Evolutionary conservation across 495 filamentous ascomycete species (phyloP).

Genomic region (Xylaria telfairii): DNA sequence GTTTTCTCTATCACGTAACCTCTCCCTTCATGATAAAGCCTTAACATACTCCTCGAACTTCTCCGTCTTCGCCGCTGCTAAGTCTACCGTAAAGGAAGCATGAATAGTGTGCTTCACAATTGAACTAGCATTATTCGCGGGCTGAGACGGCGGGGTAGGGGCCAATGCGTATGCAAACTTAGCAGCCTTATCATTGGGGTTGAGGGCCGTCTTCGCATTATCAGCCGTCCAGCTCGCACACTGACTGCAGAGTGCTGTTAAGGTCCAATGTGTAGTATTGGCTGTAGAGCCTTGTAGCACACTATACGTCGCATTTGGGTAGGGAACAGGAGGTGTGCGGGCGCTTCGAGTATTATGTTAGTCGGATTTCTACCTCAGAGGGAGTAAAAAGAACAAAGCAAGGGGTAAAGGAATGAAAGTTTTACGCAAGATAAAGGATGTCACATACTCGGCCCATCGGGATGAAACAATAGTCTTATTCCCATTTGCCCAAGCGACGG

Average conservation of each 20-base stretch:
- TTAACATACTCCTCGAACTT: slow-evolving; percentile 32
- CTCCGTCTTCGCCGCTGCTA: slow-evolving; percentile 33
- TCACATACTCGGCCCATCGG: slow-evolving; percentile 52
- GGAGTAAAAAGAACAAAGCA: not conserved
- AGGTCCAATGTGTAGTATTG: slow-evolving; percentile 58
- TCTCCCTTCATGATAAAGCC: not conserved
- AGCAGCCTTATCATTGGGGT: slow-evolving; percentile 36
- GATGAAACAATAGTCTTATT: slow-evolving; percentile 48
- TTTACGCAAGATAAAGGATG: not conserved
- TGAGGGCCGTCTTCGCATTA: slow-evolving; percentile 30
- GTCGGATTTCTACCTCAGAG: not conserved
- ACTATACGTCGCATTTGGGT: slow-evolving; percentile 50
- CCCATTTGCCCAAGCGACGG: slow-evolving; percentile 54
- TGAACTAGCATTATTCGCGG: slow-evolving; percentile 29
- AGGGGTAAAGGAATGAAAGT: not conserved
- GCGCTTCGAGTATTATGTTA: slow-evolving; percentile 38
- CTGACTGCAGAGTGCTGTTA: slow-evolving; percentile 51
- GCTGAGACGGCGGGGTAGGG: slow-evolving; percentile 24
- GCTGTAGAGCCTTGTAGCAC: slow-evolving; percentile 49
- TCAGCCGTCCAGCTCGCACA: slow-evolving; percentile 46
- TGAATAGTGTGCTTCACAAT: slow-evolving; percentile 38
- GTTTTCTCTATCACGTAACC: not conserved
- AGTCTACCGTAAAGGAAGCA: slow-evolving; percentile 33
- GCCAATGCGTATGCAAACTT: slow-evolving; percentile 22
- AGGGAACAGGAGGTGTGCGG: slow-evolving; percentile 44